Base-by-base conservation (phyloP, 2,329 filamentous ascomycete species). In the Claviceps pazoutovae region DNA sequence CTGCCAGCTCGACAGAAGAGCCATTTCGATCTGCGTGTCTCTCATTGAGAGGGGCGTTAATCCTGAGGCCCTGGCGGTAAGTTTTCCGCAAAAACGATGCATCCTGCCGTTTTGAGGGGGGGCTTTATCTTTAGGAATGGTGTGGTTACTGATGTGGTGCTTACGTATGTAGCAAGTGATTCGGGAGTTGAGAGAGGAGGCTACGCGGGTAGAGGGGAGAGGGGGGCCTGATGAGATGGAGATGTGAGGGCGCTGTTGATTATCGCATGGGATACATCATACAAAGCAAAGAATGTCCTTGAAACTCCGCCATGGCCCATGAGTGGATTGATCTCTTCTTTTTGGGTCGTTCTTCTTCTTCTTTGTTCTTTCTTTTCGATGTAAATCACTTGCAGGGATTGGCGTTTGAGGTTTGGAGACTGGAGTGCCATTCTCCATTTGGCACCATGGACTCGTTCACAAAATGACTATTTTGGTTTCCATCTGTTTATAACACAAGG, bases 31-130 rank as follows among this genome's bases (percentile, higher is more conserved):
- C 56, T 98, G 93, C 68, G 91, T 97, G 54, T 95, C 89, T 51
- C 79, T 98, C 67, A 94, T 98, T 60, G 93, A 98, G 69, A 95
- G 95, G 63, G 93, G 93, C 14, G 88, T 97, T 34, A 95, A 95
- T 64, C 93, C 93, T 0, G 91, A 97, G 66, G 93, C 91, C 1
- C 74, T 98, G 36, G 90, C 91, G 23, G 93, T 97, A 76, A 63
- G 88, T 11, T 11, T 34, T 34, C 9, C 30, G 30, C 30, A 34
- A 34, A 34, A 34, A 34, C 30, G 30, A 11, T 34, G 9, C 30
- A 34, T 11, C 9, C 4, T 3, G 9, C 30, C 30, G 1, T 34
- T 39, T 16, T 39, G 3, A 5, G 13, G 13, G 37, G n/a, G 3
- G 9, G 1, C 36, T 13, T 37, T 37, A 39, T 8, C 11, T n/a